Evolutionary conservation across 768 basidiomycete genomes (phyloP).

Genomic region (Harrya chromipes): DNA sequence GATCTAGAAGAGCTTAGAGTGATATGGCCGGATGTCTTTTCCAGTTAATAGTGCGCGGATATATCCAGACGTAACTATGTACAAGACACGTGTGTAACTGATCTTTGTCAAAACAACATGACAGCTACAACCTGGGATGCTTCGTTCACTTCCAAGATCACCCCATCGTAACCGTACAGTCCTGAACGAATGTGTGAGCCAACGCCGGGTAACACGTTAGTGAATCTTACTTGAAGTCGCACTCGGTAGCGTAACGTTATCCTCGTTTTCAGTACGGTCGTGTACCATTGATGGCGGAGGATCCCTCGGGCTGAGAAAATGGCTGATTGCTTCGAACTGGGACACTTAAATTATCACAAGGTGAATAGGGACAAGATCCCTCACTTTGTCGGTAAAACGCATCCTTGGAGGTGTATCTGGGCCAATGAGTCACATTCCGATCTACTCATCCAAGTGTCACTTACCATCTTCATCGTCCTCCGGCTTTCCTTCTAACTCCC

Average conservation of each 20-base stretch:
- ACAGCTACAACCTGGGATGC: slow-evolving; percentile 75
- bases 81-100: neutral
- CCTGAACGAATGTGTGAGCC: slow-evolving; percentile 8
- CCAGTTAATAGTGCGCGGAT: slow-evolving; percentile 16
- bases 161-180: slow-evolving; percentile 75
- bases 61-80: slow-evolving; percentile 1
- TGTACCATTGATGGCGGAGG: slow-evolving; percentile 77
- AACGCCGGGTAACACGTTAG: neutral
- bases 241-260: slow-evolving; percentile 63
- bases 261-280: slow-evolving; percentile 76
- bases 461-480: slow-evolving; percentile 83
- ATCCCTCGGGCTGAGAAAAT: slow-evolving; percentile 73
- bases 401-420: slow-evolving; percentile 73
- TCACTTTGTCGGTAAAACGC: slow-evolving; percentile 67
- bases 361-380: slow-evolving; percentile 7
- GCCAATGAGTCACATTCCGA: neutral
- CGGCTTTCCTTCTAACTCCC: slow-evolving; percentile 78
- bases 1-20: slow-evolving; percentile 63
- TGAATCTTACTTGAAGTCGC: slow-evolving; percentile 60
- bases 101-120: slow-evolving; percentile 53
- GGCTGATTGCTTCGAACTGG: slow-evolving; percentile 75
- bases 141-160: slow-evolving; percentile 77
- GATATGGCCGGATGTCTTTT: slow-evolving; percentile 78
- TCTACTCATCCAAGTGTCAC: slow-evolving; percentile 1
- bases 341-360: neutral